These are phyloP conservation scores for Neofusicoccum cordaticola DNA, from an alignment of 2,329 filamentous ascomycete genomes.

Conservation along the genomic window DNA sequence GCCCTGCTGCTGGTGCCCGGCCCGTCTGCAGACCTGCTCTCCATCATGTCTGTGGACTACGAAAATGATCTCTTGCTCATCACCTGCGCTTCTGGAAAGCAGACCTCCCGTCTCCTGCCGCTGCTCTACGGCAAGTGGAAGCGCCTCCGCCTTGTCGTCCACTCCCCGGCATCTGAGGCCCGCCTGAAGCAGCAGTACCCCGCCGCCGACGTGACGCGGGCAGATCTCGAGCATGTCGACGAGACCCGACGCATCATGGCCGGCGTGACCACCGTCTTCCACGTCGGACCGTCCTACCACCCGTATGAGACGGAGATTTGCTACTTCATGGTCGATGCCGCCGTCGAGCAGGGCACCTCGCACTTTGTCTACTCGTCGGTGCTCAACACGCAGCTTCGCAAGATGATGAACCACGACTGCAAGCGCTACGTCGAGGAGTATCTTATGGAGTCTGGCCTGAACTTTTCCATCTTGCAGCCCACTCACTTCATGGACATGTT, in stretches of 20 bases:
- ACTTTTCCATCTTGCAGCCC: slow-evolving; percentile 38
- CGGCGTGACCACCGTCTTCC: slow-evolving; percentile 30
- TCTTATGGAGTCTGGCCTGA: slow-evolving; percentile 33
- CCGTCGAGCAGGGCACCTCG: slow-evolving; percentile 24
- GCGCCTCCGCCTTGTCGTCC: slow-evolving; percentile 34
- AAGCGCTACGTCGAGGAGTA: slow-evolving; percentile 37
- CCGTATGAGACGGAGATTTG: slow-evolving; percentile 34
- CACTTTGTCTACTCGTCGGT: slow-evolving; percentile 39
- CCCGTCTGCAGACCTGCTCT: background rate
- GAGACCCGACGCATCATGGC: slow-evolving; percentile 27
- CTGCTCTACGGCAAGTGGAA: slow-evolving; percentile 31
- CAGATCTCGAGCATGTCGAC: slow-evolving; percentile 26
- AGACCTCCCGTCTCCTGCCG: slow-evolving; percentile 35
- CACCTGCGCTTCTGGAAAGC: slow-evolving; percentile 40
- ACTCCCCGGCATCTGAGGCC: slow-evolving; percentile 27
- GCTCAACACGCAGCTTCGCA: slow-evolving; percentile 31
- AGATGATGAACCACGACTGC: slow-evolving; percentile 38
- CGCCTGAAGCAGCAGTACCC: slow-evolving; percentile 31
- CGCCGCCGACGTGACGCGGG: slow-evolving; percentile 31
- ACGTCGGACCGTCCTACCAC: slow-evolving; percentile 37
- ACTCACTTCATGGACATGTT: slow-evolving; percentile 34
- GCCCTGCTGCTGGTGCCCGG: background rate
- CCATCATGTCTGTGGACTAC: slow-evolving; percentile 23
- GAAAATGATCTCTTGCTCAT: slow-evolving; percentile 36
- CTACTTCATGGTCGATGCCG: slow-evolving; percentile 38